phyloP scores from a whole-genome alignment of 306 rosid genomes.

The Dalbergia cochinchinensis region DNA sequence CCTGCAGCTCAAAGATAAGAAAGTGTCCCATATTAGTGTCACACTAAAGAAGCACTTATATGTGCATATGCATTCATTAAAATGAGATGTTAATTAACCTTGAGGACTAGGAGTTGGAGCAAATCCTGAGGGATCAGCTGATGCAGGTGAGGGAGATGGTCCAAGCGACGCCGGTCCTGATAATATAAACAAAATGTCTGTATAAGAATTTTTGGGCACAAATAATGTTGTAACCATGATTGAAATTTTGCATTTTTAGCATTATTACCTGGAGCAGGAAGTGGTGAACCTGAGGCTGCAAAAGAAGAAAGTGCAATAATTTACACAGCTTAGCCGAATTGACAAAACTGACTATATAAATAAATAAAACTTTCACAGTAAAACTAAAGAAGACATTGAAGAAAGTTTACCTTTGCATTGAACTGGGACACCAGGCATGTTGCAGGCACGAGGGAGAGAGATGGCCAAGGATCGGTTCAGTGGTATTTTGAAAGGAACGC shows the following conservation, averaged over 20 bases:
- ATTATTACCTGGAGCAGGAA: constrained; percentile 81
- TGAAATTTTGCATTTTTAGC: background rate
- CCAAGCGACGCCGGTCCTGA: constrained; percentile 68
- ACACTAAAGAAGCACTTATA: constrained; percentile 22
- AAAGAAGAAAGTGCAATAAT: background rate
- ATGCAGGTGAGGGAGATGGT: constrained; percentile 61
- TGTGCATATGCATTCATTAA: background rate
- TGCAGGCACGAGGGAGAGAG: constrained; percentile 91
- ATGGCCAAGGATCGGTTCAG: constrained; percentile 71
- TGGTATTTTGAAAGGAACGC: constrained; percentile 69
- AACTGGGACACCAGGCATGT: constrained; percentile 74
- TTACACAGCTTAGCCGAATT: constrained; percentile 11
- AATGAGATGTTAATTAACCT: constrained; percentile 49
- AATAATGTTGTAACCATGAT: background rate
- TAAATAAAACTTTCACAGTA: background rate
- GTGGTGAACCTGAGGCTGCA: constrained; percentile 72
- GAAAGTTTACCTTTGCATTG: constrained; percentile 65
- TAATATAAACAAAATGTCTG: background rate
- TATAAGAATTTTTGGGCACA: background rate
- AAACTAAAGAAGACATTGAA: background rate
- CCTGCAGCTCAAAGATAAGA: constrained; percentile 49
- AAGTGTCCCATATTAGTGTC: constrained; percentile 4
- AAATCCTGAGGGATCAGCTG: constrained; percentile 55
- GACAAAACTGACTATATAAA: background rate
- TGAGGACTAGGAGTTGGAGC: constrained; percentile 66